Base-by-base conservation (phyloP, 1,284 basidiomycete species). In the Austroboletus novae-zelandiae region DNA sequence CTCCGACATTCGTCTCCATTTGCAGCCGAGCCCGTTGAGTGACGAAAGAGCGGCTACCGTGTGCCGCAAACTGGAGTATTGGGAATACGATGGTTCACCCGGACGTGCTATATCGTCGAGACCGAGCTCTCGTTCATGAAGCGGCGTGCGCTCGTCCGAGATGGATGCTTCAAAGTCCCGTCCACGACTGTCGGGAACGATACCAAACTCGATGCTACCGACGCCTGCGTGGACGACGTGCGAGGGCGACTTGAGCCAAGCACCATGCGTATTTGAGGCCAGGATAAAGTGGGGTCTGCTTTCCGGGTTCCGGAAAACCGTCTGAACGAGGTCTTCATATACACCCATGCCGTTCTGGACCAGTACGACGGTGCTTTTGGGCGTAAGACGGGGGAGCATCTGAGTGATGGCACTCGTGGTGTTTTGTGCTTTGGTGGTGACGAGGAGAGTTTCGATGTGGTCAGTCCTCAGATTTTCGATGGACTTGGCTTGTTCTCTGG, bases 291-390 rank as follows among this genome's bases (percentile, higher is more conserved):
- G 84, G 7, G 96, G 96, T 32, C 94, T 82, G 20, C 74, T 35
- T 35, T 35, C 34, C 13, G 84, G 80, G 61, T 94, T 85, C 36
- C 79, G 84, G 72, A 95, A 99, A 42, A 93, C 61, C 15, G 77
- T 66, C 14, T 74, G 67, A 40, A 91, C 68, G 47, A 98, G 75
- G 54, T 83, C 72, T 61, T 98, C 94, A 68, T 94, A 89, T 14
- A 96, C 75, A 15, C 94, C 95, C 85, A 97, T 75, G 67, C 86
- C 95, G 67, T 98, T 98, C 65, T 97, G 91, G 45, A 97, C 70
- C 7, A 99, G 80, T 8, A 96, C 89, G 56, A 98, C 83, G 25
- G 94, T 97, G 40, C 86, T 89, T 47, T 79, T 68, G 0, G 79
- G 69, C 5, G 78, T 77, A 27, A 98, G 70, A 18, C 93, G 82